phyloP scores from a whole-genome alignment of 306 rosid genomes.

The Calophaca sinica region DNA sequence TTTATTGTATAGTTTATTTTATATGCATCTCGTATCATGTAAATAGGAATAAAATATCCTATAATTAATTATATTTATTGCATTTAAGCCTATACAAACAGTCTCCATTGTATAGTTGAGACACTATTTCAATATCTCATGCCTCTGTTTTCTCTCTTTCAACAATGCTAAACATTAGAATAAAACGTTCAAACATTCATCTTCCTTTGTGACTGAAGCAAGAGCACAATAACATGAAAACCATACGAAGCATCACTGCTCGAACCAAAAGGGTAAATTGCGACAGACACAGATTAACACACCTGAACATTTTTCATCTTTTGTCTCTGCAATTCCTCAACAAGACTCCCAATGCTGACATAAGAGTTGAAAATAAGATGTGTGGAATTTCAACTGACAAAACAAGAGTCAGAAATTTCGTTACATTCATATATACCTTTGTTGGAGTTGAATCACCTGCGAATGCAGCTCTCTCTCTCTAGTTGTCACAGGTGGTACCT shows the following conservation, averaged over 20 bases:
- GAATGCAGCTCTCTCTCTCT: slow-evolving; percentile 78
- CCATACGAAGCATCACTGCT: neutral
- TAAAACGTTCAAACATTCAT: too few relatives aligned
- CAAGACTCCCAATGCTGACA: slow-evolving; percentile 73
- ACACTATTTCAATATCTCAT: too few relatives aligned
- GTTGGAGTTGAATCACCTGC: slow-evolving; percentile 74
- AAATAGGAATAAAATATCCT: too few relatives aligned
- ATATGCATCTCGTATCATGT: too few relatives aligned
- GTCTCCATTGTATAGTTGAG: too few relatives aligned
- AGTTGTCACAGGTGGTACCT: slow-evolving; percentile 61
- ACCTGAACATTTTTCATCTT: slow-evolving; percentile 90
- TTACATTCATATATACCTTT: slow-evolving; percentile 65
- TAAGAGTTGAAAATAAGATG: slow-evolving; percentile 41
- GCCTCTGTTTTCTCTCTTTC: too few relatives aligned
- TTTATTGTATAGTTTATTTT: too few relatives aligned
- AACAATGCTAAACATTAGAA: too few relatives aligned
- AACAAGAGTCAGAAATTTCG: slow-evolving; percentile 30
- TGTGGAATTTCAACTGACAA: slow-evolving; percentile 31
- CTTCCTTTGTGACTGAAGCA: slow-evolving; percentile 5
- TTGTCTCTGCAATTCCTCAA: slow-evolving; percentile 81
- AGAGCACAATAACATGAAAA: slow-evolving; percentile 5
- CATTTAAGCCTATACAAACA: too few relatives aligned
- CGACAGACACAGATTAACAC: slow-evolving; percentile 26
- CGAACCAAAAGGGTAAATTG: neutral
- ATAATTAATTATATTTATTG: too few relatives aligned